Evolutionary conservation across 1,284 basidiomycete species (phyloP).

Genomic region (Puccinia sorghi): DNA sequence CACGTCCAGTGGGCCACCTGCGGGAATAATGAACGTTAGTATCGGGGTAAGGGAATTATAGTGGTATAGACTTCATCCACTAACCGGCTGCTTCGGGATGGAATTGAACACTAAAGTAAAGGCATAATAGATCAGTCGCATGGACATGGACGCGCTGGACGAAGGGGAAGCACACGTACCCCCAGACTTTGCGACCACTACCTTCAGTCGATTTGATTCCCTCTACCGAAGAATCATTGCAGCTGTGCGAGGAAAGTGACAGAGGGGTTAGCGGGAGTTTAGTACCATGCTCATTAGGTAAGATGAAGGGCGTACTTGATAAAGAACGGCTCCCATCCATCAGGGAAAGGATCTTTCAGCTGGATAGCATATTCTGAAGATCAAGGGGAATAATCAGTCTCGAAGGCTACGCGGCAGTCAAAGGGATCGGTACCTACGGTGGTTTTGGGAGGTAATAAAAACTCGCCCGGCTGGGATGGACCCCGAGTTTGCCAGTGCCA

Average conservation of each 20-base stretch:
- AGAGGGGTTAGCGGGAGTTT: neutral
- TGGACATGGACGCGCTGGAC: neutral
- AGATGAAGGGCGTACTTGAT: slow-evolving; percentile 72
- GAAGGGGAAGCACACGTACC: slow-evolving; percentile 57
- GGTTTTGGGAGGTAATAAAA: slow-evolving; percentile 77
- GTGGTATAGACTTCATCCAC: neutral
- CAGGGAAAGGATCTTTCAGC: slow-evolving; percentile 86
- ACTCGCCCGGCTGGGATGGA: slow-evolving; percentile 92
- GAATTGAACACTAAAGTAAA: slow-evolving; percentile 38
- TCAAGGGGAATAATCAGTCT: neutral
- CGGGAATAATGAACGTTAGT: neutral
- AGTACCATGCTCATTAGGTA: neutral
- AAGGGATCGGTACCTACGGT: slow-evolving; percentile 14
- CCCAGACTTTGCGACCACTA: slow-evolving; percentile 87
- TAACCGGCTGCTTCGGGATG: slow-evolving; percentile 50
- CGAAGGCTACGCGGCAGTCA: slow-evolving; percentile 67
- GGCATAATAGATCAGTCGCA: neutral
- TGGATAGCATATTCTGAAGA: slow-evolving; percentile 84
- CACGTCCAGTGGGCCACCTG: slow-evolving; percentile 48
- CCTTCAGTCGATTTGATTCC: slow-evolving; percentile 88
- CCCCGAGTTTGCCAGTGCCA: slow-evolving; percentile 84
- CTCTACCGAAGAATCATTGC: slow-evolving; percentile 80
- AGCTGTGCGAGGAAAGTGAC: slow-evolving; percentile 19
- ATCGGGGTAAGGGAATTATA: neutral
- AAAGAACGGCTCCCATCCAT: slow-evolving; percentile 95